A percentile compares a stretch with the other conserved stretches of the same genome.
phyloP scores from a whole-genome alignment of 352 stramenopile species.

The Phytopythium vexans region DNA sequence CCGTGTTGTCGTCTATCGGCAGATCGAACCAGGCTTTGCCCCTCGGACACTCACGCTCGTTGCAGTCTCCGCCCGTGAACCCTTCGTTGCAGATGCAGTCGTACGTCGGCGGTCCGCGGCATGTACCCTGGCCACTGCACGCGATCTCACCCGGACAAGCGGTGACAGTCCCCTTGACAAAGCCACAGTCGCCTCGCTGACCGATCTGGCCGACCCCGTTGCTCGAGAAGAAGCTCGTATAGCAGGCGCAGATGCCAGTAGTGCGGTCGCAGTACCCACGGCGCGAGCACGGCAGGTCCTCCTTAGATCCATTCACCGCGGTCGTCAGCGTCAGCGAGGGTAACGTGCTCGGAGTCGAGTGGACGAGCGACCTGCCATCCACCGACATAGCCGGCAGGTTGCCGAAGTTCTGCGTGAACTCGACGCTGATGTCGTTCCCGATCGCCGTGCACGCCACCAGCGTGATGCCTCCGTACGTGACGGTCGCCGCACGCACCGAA shows the following conservation, averaged over 20 bases:
- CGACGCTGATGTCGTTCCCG: conserved; percentile 72
- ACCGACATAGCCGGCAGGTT: conserved; percentile 63
- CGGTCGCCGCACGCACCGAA: conserved; percentile 58
- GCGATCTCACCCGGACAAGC: conserved; percentile 68
- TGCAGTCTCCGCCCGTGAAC: conserved; percentile 72
- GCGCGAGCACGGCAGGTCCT: conserved; percentile 83
- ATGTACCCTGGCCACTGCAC: conserved; percentile 72
- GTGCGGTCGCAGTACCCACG: conserved; percentile 78
- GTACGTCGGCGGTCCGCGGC: conserved; percentile 66
- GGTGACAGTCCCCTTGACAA: conserved; percentile 54
- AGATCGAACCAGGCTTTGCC: conserved; percentile 71
- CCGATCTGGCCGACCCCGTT: conserved; percentile 78
- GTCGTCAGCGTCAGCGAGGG: conserved; percentile 49
- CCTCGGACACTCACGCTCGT: conserved; percentile 57
- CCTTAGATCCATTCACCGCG: conserved; percentile 84
- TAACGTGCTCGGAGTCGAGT: conserved; percentile 41
- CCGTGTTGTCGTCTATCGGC: conserved; percentile 38
- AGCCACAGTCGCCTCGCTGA: conserved; percentile 90
- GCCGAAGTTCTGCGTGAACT: conserved; percentile 78
- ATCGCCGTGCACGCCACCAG: conserved; percentile 62
- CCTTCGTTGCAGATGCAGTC: conserved; percentile 80
- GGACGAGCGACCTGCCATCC: conserved; percentile 39
- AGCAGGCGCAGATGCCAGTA: conserved; percentile 82
- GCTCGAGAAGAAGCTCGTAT: conserved; percentile 80
- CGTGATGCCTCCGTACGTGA: conserved; percentile 71